Base-by-base conservation (phyloP, 306 rosid genomes). In the Erythrophleum fordii region DNA sequence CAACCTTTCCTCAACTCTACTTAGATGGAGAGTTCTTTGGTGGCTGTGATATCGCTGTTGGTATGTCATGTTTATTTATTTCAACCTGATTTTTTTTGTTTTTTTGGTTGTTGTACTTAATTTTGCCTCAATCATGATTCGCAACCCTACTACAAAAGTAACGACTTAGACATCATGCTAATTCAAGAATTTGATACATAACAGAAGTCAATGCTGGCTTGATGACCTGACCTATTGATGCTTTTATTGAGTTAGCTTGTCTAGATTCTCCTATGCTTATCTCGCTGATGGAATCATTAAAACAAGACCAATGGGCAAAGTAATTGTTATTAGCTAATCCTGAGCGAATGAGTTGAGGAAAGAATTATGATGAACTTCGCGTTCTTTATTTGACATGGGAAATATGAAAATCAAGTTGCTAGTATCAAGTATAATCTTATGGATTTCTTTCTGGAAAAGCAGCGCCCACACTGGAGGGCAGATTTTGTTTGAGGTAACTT, bases 21-120 rank as follows among this genome's bases (percentile, higher is more conserved):
- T 85, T 95, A 46, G 99, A 93, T 3, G 99, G 99, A 85, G 98
- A 95, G 88, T 95, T 95, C 80, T 91, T 95, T 71, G 99, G 99
- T 77, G 99, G 99, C 61, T 93, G 98, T 82, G 99, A 95, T 87
- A 93, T 95, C 86, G 92, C 99, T 75, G 88, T 95, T 46, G 99
- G 99, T 95, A 87, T 82, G 97, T 80, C 59, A 35, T 48, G 29
- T 69, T 22, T 75, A 26, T 37, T 35, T 11, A 39, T 34, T 42
- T 31, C 34, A 58, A 34, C 71, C 52, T 17, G 31, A 3, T n/a
- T 73, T 41, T 28, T 66, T 55, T 56, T 9, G n/a, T n/a, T n/a
- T n/a, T 0, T 7, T 18, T 23, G 60, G 12, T 66, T 59, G 69
- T 70, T 48, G 31, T 68, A 6, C 31, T 14, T 66, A n/a, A 3